These are phyloP conservation scores for Evernia prunastri DNA, from an alignment of 495 filamentous ascomycete species.

Conservation along the genomic window DNA sequence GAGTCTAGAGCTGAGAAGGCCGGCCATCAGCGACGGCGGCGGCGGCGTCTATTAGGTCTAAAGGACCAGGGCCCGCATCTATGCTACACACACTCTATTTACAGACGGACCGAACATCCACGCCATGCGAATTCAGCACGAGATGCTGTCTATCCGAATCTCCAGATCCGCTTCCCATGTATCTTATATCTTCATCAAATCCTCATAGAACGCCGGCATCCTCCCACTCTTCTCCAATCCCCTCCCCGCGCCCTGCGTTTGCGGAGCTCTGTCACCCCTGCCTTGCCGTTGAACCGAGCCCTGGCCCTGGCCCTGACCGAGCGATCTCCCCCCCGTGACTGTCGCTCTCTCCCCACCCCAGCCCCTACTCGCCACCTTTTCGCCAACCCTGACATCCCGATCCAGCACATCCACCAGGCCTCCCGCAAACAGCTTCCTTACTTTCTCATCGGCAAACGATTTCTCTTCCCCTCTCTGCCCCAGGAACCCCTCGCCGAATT, in stretches of 20 bases:
- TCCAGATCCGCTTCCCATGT: not conserved
- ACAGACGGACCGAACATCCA: not conserved
- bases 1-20: not conserved
- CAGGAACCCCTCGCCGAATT: not conserved
- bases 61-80: not conserved
- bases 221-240: constrained; percentile 5
- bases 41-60: not conserved
- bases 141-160: no score
- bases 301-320: not conserved
- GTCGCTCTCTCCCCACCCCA: constrained; percentile 9
- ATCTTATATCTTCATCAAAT: constrained; percentile 9
- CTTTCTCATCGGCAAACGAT: constrained; percentile 37
- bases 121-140: no score
- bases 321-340: not conserved
- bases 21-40: not conserved
- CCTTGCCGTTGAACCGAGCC: not conserved
- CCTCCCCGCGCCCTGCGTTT: constrained; percentile 1
- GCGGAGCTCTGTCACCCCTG: constrained; percentile 1
- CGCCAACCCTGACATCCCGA: constrained; percentile 20
- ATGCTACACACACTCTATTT: not conserved
- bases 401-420: constrained; percentile 39
- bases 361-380: constrained; percentile 12
- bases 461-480: constrained; percentile 12
- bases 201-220: constrained; percentile 16
- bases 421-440: constrained; percentile 34